Percentiles rank a stretch among this genome's conserved stretches.
These are phyloP conservation scores for Stellera chamaejasme DNA, from an alignment of 345 rosid genomes.

Conservation along the genomic window DNA sequence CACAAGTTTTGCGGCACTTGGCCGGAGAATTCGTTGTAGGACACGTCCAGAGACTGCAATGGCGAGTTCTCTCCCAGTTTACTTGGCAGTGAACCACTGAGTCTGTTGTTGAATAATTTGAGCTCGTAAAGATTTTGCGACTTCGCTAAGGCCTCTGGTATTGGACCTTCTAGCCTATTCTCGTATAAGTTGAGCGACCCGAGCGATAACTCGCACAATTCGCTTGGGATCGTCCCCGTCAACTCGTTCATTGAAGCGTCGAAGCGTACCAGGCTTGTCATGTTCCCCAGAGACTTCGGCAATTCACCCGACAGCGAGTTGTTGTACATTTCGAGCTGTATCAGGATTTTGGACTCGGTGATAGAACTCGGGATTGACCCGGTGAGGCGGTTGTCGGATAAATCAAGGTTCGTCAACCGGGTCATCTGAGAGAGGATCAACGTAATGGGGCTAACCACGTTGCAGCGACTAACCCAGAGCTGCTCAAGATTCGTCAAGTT, in stretches of 20 bases:
- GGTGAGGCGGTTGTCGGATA: conserved; percentile 39
- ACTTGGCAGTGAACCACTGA: conserved; percentile 55
- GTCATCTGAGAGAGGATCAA: conserved; percentile 24
- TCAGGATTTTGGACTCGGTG: conserved; percentile 30
- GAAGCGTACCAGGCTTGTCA: conserved; percentile 37
- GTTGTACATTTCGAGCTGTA: conserved; percentile 63
- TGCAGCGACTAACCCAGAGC: conserved; percentile 55
- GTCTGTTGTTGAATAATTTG: conserved; percentile 59
- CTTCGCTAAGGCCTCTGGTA: conserved; percentile 55
- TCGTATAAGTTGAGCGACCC: conserved; percentile 55
- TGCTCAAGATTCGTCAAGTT: conserved; percentile 42
- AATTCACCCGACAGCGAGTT: conserved; percentile 69
- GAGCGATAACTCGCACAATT: conserved; percentile 47
- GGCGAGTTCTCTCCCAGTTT: conserved; percentile 59
- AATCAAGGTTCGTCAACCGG: conserved; percentile 43
- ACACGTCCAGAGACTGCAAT: conserved; percentile 42
- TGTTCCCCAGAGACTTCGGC: conserved; percentile 37
- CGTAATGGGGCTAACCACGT: conserved; percentile 53
- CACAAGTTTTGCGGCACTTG: conserved; percentile 57
- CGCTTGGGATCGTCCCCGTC: conserved; percentile 53
- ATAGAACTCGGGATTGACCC: conserved; percentile 65
- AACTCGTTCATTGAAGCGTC: conserved; percentile 66
- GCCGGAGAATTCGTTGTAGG: conserved; percentile 58
- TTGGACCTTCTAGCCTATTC: conserved; percentile 55
- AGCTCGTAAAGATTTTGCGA: conserved; percentile 56